Base-by-base conservation (phyloP, 2,329 filamentous ascomycete species). In the Ophiostoma montium region DNA sequence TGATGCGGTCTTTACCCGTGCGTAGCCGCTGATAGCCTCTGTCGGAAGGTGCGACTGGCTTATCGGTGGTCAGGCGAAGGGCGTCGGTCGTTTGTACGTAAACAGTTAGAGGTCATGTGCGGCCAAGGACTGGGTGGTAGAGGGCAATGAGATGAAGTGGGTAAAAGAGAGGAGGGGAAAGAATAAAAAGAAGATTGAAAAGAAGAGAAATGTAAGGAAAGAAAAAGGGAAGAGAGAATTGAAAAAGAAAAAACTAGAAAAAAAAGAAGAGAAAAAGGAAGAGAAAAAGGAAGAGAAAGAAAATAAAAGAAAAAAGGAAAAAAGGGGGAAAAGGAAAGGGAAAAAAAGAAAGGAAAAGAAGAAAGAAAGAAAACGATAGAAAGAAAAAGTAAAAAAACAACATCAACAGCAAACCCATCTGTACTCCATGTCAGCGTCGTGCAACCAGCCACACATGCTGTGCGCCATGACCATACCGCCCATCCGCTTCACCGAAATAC, bases 21-120 rank as follows among this genome's bases (percentile, higher is more conserved):
- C 12, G 33, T 50, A 52, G 41, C 51, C 51, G 50, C 23, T 19
- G 35, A 18, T 51, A 51, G 30, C 50, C 50, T 45, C 30, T 27
- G 33, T 2, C 19, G 38, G 49, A 42, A 43, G 36, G 44, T 42
- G 19, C 15, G 16, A 27, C 16, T 30, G 41, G 23, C 23, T n/a
- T 30, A 18, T 31, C 39, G 21, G 19, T 43, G 23, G 41, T 12
- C 16, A 21, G 3, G 10, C 23, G 5, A 27, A 27, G 23, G 23
- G 23, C 23, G 23, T 27, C n/a, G 23, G 18, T 23, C 11, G n/a
- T 13, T 41, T 46, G 43, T 50, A 50, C 49, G 38, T 50, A 50
- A 44, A 32, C n/a, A n/a, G n/a, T n/a, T n/a, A n/a, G n/a, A 42
- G 38, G 39, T 42, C 39, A 42, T 42, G 23, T 42, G 38, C 38